Evolutionary conservation across 2,329 filamentous ascomycete species (phyloP).

Genomic region (Triangularia verruculosa): DNA sequence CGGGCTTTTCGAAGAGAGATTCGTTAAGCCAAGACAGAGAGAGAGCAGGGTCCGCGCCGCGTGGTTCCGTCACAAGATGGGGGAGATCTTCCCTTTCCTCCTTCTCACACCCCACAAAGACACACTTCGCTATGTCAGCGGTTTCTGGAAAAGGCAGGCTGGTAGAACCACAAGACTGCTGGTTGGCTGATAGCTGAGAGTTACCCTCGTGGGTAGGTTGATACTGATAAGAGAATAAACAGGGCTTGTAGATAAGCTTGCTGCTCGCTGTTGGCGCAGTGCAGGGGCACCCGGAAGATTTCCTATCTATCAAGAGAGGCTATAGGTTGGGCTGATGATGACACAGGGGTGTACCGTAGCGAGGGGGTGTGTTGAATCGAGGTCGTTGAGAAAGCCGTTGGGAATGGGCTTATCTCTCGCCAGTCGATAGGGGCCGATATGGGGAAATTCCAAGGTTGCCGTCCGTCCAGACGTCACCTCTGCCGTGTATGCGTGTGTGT

Average conservation of each 20-base stretch:
- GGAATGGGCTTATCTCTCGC: neutral
- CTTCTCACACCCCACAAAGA: neutral
- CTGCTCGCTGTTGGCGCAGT: conserved; percentile 1
- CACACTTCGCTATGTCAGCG: neutral
- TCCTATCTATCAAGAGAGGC: neutral
- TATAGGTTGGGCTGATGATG: neutral
- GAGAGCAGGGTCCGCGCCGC: conserved; percentile 4
- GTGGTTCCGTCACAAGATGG: conserved; percentile 6
- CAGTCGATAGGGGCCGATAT: neutral
- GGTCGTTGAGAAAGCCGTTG: neutral
- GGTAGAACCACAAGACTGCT: neutral
- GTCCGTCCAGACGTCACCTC: neutral
- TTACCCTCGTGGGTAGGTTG: neutral
- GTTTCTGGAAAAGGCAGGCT: neutral
- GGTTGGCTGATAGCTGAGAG: neutral
- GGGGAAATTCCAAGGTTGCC: neutral
- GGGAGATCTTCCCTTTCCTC: neutral
- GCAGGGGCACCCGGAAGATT: neutral
- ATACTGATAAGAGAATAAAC: conserved; percentile 5
- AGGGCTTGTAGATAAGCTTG: conserved; percentile 5
- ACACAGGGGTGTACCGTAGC: neutral
- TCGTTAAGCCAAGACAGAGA: neutral
- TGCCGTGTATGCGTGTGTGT: conserved; percentile 3
- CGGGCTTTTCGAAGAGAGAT: neutral
- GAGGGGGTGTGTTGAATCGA: neutral